Base-by-base conservation (phyloP, 306 rosid species). In the Neltuma alba region DNA sequence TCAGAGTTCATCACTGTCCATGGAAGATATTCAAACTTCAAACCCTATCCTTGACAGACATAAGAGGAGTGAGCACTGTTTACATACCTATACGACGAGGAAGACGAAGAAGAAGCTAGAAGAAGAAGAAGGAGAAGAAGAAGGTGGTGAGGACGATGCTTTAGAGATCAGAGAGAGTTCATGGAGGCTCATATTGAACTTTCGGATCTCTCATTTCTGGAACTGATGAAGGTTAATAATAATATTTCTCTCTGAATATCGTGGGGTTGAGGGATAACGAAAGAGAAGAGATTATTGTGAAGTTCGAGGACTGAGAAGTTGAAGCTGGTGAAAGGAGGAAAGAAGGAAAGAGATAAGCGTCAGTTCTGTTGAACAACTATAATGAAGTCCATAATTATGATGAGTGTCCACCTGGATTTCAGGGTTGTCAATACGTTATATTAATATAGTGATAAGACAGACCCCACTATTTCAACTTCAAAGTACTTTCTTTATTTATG, bases 1-100 rank as follows among this genome's bases (percentile, higher is more conserved):
- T 61, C n/a, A 61, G n/a, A 28, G 66, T 28, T 61, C n/a, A 61
- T 61, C 36, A 30, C 14, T 30, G 7, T 30, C 67, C 30, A 12
- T 13, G 65, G 18, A 25, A 12, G 18, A 30, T 9, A 33, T 52
- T 62, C 68, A 31, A 76, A 76, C 31, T 55, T 31, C 68, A 62
- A 70, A 76, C 54, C 50, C 33, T 30, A 28, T 58, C 5, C 54
- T 33, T 85, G 89, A 86, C 89, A 86, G 89, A 86, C 2, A 72
- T 82, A 58, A 79, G 89, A 85, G 88, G 68, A 76, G 89, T 82
- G 85, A 84, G 81, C 85, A 87, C 87, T 15, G 71, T 21, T 67
- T 57, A 45, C 79, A 60, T 58, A 50, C 62, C 62, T 55, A 12
- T 18, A 61, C n/a, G 20, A 60, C 14, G 20, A 30, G 2, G 21